Evolutionary conservation across 805 yeast species (phyloP), one percentile per base, ranked within the genome.

Genomic region (Yarrowia divulgata): DNA sequence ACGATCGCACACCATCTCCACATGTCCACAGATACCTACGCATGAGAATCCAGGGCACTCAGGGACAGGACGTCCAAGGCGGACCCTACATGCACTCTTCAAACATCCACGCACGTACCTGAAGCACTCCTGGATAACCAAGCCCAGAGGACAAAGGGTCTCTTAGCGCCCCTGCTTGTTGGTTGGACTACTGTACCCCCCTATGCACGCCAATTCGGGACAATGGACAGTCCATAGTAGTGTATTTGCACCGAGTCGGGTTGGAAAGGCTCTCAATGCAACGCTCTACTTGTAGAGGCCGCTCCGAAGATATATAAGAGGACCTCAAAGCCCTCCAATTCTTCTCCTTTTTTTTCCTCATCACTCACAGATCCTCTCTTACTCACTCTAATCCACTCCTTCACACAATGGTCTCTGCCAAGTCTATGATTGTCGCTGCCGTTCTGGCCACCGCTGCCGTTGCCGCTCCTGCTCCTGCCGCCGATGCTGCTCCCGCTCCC

Each of bases 351-450:
- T 52, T 7, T 16, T 18, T 35, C 13, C 43, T 39, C 43, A 14
- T 13, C 8, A 39, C 7, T 39, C 62, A 39, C 46, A 18, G 4
- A 55, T 46, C 14, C 14, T n/a, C n/a, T 39, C 45, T 8, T 14
- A 1, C 16, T n/a, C 46, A 37, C 37, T 8, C 7, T 57, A 8
- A 29, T 42, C 19, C 9, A 14, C 14, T 13, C 35, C 7, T 34
- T 50, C 48, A 42, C 48, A 42, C 39, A 60, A 60, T 60, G 66
- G 66, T 60, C 42, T 60, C 66, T 13, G 50, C 52, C 42, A 60
- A 60, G 66, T 43, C 66, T 60, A 16, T 60, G 18, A 19, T 45
- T 23, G 5, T 60, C 34, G 45, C 52, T 12, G 34, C 66, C 40
- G 42, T 34, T 34, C 50, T 60, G 66, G 52, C 52, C 19, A 34